Percentiles rank a stretch among this genome's conserved stretches.
Evolutionary conservation across 2,329 filamentous ascomycete genomes (phyloP).

Genomic region (Calonectria naviculata): DNA sequence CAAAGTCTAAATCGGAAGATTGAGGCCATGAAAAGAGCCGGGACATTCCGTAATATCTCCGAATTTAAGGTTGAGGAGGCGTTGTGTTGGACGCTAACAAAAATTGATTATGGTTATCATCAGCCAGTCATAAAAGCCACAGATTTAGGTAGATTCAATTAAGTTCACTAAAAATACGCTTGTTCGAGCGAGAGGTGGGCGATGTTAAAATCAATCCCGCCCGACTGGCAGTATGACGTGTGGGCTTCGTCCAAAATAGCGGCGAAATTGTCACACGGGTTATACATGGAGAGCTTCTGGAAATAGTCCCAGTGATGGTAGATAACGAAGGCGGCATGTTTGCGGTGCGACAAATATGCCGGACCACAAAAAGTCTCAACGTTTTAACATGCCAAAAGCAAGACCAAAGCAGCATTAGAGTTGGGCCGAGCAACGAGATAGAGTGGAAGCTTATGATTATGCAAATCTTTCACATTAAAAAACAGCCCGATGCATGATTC

Average conservation of each 20-base stretch:
- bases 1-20: neutral
- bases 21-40: neutral
- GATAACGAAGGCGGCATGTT: neutral
- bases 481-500: neutral
- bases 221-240: no score
- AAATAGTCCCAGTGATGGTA: neutral
- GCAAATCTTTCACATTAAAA: neutral
- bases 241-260: neutral
- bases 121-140: neutral
- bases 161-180: neutral
- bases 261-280: neutral
- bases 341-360: neutral
- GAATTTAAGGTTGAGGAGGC: neutral
- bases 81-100: neutral
- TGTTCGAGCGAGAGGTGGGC: neutral
- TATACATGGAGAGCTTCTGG: neutral
- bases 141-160: neutral
- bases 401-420: neutral
- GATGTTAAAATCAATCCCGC: neutral
- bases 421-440: neutral
- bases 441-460: no score
- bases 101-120: neutral
- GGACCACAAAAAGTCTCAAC: neutral
- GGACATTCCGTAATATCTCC: neutral
- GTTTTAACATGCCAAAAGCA: neutral